phyloP scores from a whole-genome alignment of 345 rosid species.

The Aquilaria malaccensis region DNA sequence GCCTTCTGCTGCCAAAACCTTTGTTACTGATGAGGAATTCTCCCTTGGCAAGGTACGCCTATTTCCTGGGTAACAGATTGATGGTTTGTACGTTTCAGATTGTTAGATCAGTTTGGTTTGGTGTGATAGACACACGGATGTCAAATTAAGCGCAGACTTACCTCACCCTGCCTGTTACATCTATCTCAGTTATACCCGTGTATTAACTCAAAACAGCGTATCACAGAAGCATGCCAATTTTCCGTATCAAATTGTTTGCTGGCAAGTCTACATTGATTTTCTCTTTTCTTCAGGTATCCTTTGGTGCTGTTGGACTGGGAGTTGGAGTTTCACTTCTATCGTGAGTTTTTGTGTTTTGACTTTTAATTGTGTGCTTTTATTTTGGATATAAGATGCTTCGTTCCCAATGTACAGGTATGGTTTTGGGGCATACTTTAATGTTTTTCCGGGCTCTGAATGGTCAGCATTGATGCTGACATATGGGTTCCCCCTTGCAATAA shows the following conservation, averaged over 20 bases:
- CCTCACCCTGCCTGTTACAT: too few relatives aligned
- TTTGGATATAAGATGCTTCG: slow-evolving; percentile 9
- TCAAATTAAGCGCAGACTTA: too few relatives aligned
- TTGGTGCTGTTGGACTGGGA: slow-evolving; percentile 85
- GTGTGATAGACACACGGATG: too few relatives aligned
- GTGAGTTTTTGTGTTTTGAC: slow-evolving; percentile 37
- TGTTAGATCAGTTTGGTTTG: neutral
- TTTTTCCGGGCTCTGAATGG: slow-evolving; percentile 98
- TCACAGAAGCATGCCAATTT: too few relatives aligned
- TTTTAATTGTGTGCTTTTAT: neutral
- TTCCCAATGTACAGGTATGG: slow-evolving; percentile 56
- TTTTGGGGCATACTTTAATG: slow-evolving; percentile 88
- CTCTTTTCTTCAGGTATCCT: slow-evolving; percentile 58
- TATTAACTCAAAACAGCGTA: too few relatives aligned
- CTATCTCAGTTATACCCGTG: too few relatives aligned
- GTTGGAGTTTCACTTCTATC: slow-evolving; percentile 71
- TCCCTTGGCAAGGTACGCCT: slow-evolving; percentile 67
- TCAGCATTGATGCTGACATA: slow-evolving; percentile 91
- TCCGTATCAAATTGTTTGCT: too few relatives aligned
- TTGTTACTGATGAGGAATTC: slow-evolving; percentile 68
- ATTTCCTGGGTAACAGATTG: too few relatives aligned
- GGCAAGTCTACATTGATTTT: too few relatives aligned
- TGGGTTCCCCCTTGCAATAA: slow-evolving; percentile 94
- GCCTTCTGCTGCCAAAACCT: slow-evolving; percentile 38
- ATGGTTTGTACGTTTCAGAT: neutral